phyloP scores from a whole-genome alignment of 371 early-diverging fungal genomes.

The Saksenaea vasiformis region DNA sequence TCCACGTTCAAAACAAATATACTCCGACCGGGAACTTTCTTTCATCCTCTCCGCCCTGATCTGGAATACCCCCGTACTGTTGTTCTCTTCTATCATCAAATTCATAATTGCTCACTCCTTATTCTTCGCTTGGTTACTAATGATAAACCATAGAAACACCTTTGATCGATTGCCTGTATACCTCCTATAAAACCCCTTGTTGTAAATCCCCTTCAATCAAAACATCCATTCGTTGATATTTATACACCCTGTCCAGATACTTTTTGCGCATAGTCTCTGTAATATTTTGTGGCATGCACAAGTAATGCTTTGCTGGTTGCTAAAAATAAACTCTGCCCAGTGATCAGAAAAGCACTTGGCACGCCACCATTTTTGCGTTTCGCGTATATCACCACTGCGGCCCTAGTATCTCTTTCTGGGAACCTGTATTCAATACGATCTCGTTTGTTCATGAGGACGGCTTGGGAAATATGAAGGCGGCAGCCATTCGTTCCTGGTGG shows the following conservation, averaged over 20 bases:
- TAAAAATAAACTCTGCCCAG: not conserved
- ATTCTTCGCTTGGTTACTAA: not conserved
- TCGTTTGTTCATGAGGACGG: no score
- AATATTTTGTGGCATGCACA: conserved; percentile 12
- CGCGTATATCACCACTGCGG: not conserved
- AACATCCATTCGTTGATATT: no score
- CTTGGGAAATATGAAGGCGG: no score
- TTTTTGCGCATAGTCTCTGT: conserved; percentile 3
- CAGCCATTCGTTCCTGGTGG: conserved; percentile 1
- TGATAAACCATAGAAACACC: no score
- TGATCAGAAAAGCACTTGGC: not conserved
- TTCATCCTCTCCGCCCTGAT: conserved; percentile 7
- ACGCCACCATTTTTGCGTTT: not conserved
- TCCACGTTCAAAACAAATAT: not conserved
- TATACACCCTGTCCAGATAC: conserved; percentile 5
- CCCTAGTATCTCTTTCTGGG: not conserved
- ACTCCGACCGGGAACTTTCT: conserved; percentile 4
- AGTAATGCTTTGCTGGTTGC: not conserved
- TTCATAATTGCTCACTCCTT: not conserved
- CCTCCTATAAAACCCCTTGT: no score
- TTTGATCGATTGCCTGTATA: no score
- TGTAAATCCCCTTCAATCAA: no score
- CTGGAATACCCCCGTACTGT: not conserved
- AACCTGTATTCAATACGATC: not conserved
- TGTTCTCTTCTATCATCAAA: no score